Percentiles rank a stretch among this genome's conserved stretches.
phyloP scores from a whole-genome alignment of 2,329 filamentous ascomycete genomes.

The Cordyceps tenuipes region DNA sequence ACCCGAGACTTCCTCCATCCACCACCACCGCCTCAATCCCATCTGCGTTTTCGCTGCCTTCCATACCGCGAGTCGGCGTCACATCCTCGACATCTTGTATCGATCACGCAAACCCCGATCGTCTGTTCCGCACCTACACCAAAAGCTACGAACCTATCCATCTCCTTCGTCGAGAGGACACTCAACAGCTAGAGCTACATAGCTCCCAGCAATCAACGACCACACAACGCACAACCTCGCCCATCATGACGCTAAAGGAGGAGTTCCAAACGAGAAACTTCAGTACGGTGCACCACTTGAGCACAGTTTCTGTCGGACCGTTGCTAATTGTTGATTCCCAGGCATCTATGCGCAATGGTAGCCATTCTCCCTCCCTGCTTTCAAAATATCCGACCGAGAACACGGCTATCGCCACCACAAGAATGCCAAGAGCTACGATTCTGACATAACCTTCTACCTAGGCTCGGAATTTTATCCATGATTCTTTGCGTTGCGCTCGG shows the following conservation, averaged over 20 bases:
- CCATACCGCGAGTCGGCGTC: not conserved
- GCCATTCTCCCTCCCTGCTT: constrained; percentile 22
- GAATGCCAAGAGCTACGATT: not conserved
- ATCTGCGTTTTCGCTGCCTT: not conserved
- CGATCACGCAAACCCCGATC: not conserved
- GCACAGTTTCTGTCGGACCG: not conserved
- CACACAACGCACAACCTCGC: constrained; percentile 15
- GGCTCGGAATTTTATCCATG: constrained; percentile 63
- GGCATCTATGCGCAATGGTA: constrained; percentile 73
- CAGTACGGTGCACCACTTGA: constrained; percentile 43
- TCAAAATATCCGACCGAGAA: not conserved
- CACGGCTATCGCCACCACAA: not conserved
- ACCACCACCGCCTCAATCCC: not conserved
- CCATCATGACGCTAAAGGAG: constrained; percentile 61
- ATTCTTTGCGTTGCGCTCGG: constrained; percentile 62
- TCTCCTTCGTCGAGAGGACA: constrained; percentile 6
- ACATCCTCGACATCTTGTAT: not conserved
- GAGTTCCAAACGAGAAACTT: constrained; percentile 68
- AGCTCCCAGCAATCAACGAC: not conserved
- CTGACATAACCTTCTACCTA: constrained; percentile 24
- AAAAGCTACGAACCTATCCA: not conserved
- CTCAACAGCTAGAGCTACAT: not conserved
- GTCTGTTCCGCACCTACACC: not conserved
- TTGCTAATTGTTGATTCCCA: constrained; percentile 32
- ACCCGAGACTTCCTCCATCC: constrained; percentile 2